Evolutionary conservation across 169 alveolate species (phyloP).

Genomic region (Plasmodium berghei): DNA sequence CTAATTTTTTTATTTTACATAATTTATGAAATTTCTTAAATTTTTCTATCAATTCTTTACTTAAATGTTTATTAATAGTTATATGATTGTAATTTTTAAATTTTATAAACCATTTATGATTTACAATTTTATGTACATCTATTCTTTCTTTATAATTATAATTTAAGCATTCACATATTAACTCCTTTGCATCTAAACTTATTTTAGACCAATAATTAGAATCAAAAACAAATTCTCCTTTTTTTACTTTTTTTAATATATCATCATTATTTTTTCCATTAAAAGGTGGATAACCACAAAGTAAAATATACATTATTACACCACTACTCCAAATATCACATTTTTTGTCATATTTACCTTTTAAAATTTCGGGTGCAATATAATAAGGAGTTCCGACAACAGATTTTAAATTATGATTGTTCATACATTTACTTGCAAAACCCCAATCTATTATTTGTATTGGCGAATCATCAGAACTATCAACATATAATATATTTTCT

Average conservation of each 20-base stretch:
- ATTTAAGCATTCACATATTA: constrained; percentile 87
- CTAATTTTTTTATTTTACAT: constrained; percentile 92
- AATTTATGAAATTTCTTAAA: constrained; percentile 90
- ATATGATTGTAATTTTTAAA: constrained; percentile 21
- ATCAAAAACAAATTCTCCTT: constrained; percentile 89
- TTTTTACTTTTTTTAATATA: constrained; percentile 87
- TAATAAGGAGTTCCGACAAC: constrained; percentile 96
- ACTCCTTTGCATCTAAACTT: constrained; percentile 91
- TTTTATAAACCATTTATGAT: constrained; percentile 93
- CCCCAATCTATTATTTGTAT: constrained; percentile 96
- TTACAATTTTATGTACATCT: constrained; percentile 93
- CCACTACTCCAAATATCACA: constrained; percentile 97
- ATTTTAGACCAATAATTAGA: constrained; percentile 93
- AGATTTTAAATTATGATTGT: constrained; percentile 88
- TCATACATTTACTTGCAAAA: constrained; percentile 91
- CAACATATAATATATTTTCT: constrained; percentile 94
- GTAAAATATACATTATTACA: constrained; percentile 90
- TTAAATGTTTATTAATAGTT: constrained; percentile 67
- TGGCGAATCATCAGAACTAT: constrained; percentile 89
- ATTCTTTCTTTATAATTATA: constrained; percentile 91
- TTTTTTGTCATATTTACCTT: constrained; percentile 92
- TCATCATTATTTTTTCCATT: constrained; percentile 93
- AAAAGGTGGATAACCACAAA: constrained; percentile 86
- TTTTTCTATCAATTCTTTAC: constrained; percentile 84
- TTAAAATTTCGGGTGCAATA: constrained; percentile 96